A percentile compares a stretch with the other conserved stretches of the same genome.
phyloP scores from a whole-genome alignment of 2,329 filamentous ascomycete species.

The Alternaria sp. region DNA sequence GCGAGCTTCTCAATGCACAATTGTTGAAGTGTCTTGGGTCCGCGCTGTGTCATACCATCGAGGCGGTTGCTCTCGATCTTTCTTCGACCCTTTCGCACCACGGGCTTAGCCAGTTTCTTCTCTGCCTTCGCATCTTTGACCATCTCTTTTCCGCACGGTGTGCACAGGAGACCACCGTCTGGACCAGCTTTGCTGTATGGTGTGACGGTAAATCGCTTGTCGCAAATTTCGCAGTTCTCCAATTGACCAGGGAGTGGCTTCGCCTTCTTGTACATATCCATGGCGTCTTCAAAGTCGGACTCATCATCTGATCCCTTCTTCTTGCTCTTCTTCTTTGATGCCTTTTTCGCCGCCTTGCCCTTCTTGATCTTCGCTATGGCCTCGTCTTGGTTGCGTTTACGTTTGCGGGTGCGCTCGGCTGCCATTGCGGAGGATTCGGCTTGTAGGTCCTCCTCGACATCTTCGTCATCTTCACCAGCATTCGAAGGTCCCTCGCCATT shows the following conservation, averaged over 20 bases:
- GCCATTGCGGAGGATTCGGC: conserved; percentile 50
- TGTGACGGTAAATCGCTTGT: conserved; percentile 90
- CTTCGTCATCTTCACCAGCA: conserved; percentile 44
- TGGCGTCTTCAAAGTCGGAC: conserved; percentile 56
- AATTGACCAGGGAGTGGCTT: conserved; percentile 80
- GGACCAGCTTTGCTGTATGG: conserved; percentile 83
- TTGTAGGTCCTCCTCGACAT: conserved; percentile 40
- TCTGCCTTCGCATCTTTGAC: conserved; percentile 69
- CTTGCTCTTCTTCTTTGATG: conserved; percentile 52
- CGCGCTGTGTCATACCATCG: conserved; percentile 72
- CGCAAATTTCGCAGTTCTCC: conserved; percentile 84
- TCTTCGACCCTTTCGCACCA: conserved; percentile 68
- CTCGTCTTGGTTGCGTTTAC: conserved; percentile 64
- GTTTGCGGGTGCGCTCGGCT: conserved; percentile 59
- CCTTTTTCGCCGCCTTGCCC: conserved; percentile 59
- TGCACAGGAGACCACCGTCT: conserved; percentile 84
- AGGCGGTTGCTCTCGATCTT: conserved; percentile 84
- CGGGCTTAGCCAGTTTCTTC: conserved; percentile 65
- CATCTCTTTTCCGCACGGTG: conserved; percentile 77
- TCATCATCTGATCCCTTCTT: conserved; percentile 52
- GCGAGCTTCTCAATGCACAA: conserved; percentile 70
- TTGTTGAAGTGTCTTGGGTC: conserved; percentile 72
- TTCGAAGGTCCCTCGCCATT: conserved; percentile 46
- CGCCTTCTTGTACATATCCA: conserved; percentile 62
- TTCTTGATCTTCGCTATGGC: conserved; percentile 51